These are phyloP conservation scores for Austroboletus eburneus DNA, from an alignment of 768 basidiomycete species.

Conservation along the genomic window DNA sequence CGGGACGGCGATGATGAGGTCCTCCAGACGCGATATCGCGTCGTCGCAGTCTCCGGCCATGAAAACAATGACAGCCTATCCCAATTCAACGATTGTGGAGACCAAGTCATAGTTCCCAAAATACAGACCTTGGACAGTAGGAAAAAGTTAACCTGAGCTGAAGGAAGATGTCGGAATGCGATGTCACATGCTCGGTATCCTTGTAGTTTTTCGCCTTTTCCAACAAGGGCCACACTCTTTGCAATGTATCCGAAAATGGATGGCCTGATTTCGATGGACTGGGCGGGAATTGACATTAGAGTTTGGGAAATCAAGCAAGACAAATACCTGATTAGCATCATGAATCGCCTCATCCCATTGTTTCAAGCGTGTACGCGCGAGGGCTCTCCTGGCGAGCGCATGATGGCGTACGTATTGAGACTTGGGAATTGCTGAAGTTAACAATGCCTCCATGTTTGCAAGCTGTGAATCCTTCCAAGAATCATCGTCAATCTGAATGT, in stretches of 20 bases:
- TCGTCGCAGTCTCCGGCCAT: neutral
- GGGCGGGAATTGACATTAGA: neutral
- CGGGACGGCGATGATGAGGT: neutral
- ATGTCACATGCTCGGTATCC: slow-evolving; percentile 5
- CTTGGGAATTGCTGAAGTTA: neutral
- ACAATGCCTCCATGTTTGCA: neutral
- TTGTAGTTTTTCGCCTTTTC: neutral
- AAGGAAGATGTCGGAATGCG: neutral
- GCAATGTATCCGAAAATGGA: slow-evolving; percentile 6
- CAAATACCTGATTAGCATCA: slow-evolving; percentile 6
- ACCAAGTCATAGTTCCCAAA: rapidly evolving
- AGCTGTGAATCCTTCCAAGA: neutral
- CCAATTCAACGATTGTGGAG: no score
- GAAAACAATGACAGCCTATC: slow-evolving; percentile 3
- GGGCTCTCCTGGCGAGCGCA: slow-evolving; percentile 1
- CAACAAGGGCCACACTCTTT: neutral
- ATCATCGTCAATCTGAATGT: neutral
- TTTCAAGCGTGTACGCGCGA: slow-evolving; percentile 3
- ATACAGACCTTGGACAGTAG: slow-evolving; percentile 6
- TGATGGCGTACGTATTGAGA: neutral
- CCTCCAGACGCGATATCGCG: slow-evolving; percentile 2
- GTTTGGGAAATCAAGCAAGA: neutral
- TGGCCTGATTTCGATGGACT: slow-evolving; percentile 3
- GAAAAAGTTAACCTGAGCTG: neutral
- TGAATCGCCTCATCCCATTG: slow-evolving; percentile 1